Evolutionary conservation across 139 green algal species (phyloP).

Genomic region (Chlorella sp.): DNA sequence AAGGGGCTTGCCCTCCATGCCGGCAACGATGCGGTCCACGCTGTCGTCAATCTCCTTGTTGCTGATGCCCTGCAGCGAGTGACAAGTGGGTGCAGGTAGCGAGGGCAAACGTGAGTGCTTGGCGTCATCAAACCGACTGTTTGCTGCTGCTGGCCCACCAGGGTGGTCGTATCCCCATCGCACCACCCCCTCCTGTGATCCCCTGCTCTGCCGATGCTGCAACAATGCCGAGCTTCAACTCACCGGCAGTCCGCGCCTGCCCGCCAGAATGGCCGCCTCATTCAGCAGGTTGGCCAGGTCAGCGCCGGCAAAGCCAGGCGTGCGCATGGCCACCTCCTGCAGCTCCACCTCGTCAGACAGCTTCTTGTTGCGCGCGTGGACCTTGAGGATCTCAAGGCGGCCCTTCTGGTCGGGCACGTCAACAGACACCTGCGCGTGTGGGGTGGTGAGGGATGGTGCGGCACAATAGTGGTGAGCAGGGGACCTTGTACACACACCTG

Average conservation of each 20-base stretch:
- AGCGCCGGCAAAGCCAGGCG: slow-evolving; percentile 88
- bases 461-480: too few species aligned
- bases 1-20: slow-evolving; percentile 99
- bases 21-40: slow-evolving; percentile 93
- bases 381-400: slow-evolving; percentile 89
- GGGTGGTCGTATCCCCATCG: too few species aligned
- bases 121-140: too few species aligned
- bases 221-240: too few species aligned
- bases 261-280: slow-evolving; percentile 96
- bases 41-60: slow-evolving; percentile 92
- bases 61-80: slow-evolving; percentile 29
- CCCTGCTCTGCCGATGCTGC: too few species aligned
- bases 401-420: slow-evolving; percentile 96
- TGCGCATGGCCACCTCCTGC: slow-evolving; percentile 85
- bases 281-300: slow-evolving; percentile 99
- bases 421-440: slow-evolving; percentile 57
- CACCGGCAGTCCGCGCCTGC: slow-evolving; percentile 66
- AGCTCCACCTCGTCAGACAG: slow-evolving; percentile 90
- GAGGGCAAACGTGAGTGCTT: too few species aligned
- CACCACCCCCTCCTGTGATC: too few species aligned
- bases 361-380: slow-evolving; percentile 95
- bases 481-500: too few species aligned
- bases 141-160: too few species aligned
- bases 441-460: too few species aligned
- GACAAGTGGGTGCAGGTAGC: too few species aligned